A percentile compares a stretch with the other conserved stretches of the same genome.
These are phyloP conservation scores for Caryocar brasiliense DNA, from an alignment of 441 rosid genomes.

Conservation along the genomic window DNA sequence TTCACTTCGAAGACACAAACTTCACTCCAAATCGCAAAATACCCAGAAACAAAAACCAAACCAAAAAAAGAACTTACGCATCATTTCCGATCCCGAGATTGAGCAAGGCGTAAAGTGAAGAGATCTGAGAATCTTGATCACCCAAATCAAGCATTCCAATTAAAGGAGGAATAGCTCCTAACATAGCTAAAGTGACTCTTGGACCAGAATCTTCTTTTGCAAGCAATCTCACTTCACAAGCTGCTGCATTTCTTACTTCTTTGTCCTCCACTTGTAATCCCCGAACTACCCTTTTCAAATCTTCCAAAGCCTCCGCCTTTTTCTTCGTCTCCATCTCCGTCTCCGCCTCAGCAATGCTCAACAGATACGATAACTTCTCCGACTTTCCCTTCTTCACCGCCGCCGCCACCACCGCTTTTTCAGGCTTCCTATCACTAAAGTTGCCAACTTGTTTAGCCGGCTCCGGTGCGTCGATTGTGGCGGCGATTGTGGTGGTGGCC, in stretches of 20 bases:
- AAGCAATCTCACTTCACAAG: constrained; percentile 49
- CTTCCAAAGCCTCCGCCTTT: constrained; percentile 65
- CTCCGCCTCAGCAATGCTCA: constrained; percentile 65
- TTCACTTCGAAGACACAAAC: not conserved
- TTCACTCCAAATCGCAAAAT: not conserved
- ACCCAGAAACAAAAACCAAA: not conserved
- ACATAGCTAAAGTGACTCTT: constrained; percentile 72
- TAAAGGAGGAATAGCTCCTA: constrained; percentile 84
- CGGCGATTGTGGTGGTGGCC: not conserved
- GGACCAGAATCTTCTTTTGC: constrained; percentile 66
- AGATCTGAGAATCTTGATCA: constrained; percentile 42
- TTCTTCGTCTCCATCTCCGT: constrained; percentile 43
- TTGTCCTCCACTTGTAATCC: constrained; percentile 37
- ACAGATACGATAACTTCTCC: constrained; percentile 71
- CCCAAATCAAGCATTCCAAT: constrained; percentile 73
- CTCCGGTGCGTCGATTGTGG: not conserved
- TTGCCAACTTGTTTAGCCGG: not conserved
- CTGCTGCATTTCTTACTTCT: constrained; percentile 35
- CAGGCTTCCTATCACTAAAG: not conserved
- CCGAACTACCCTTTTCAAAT: constrained; percentile 48
- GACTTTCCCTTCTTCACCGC: constrained; percentile 27
- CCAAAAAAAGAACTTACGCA: constrained; percentile 35
- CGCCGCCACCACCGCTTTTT: not conserved
- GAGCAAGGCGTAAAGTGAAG: constrained; percentile 77
- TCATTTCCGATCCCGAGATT: constrained; percentile 94